These are phyloP conservation scores for Grosmannia huntii DNA, from an alignment of 2,329 filamentous ascomycete genomes.

Conservation along the genomic window DNA sequence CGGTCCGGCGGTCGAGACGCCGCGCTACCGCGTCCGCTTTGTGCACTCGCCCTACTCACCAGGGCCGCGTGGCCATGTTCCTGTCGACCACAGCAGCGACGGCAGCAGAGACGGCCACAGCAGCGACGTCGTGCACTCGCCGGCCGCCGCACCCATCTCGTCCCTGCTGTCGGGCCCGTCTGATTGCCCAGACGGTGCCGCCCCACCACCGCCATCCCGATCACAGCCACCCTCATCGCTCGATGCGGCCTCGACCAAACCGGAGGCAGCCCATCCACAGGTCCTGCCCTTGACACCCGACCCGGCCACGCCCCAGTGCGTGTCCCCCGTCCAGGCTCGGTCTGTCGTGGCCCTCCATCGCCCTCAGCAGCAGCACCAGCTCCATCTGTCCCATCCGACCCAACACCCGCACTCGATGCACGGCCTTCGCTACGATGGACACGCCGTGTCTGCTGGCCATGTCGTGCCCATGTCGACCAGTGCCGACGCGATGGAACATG, in stretches of 20 bases:
- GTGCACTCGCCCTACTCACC: background rate
- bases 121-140: background rate
- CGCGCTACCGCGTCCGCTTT: conserved; percentile 3
- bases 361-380: background rate
- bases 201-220: background rate
- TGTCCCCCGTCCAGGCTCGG: background rate
- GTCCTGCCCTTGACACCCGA: background rate
- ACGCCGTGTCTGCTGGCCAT: background rate
- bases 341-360: background rate
- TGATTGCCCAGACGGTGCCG: background rate
- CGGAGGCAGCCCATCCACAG: background rate
- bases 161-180: background rate
- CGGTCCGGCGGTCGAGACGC: background rate
- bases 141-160: background rate
- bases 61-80: background rate
- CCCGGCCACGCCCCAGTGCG: background rate
- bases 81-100: background rate
- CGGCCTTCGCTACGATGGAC: background rate
- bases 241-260: background rate
- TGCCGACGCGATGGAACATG: background rate
- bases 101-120: background rate
- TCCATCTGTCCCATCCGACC: too few species aligned
- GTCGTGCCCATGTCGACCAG: background rate
- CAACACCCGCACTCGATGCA: background rate
- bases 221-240: background rate